Conservation (phyloP, 495 filamentous ascomycete genomes). For the Xanthoparmelia taractica region DNA sequence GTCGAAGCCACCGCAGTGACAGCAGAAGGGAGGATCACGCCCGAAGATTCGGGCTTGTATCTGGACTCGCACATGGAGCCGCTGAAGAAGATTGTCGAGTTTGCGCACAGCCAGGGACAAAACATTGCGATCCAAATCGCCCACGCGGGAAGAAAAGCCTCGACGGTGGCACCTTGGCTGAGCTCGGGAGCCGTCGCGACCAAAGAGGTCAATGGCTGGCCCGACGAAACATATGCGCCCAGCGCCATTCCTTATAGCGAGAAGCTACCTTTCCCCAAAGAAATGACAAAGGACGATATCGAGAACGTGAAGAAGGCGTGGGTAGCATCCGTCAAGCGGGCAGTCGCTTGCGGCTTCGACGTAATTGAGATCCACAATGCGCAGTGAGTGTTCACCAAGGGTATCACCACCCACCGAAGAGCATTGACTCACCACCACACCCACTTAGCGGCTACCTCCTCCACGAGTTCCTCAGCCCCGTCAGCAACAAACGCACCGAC, state of each 20-base stretch:
- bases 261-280: constrained; percentile 44
- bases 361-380: constrained; percentile 53
- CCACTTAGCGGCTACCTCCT: constrained; percentile 59
- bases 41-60: constrained; percentile 66
- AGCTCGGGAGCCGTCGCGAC: constrained; percentile 41
- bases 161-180: constrained; percentile 61
- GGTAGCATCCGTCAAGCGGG: constrained; percentile 46
- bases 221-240: constrained; percentile 49
- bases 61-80: constrained; percentile 61
- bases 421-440: constrained; percentile 12
- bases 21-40: constrained; percentile 70
- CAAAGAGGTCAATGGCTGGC: constrained; percentile 54
- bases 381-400: constrained; percentile 28
- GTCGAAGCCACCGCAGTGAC: constrained; percentile 67
- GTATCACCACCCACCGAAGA: constrained; percentile 23
- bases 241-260: constrained; percentile 48
- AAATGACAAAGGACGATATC: constrained; percentile 51
- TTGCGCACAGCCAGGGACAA: constrained; percentile 60
- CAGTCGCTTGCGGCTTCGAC: constrained; percentile 51
- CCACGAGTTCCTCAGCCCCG: constrained; percentile 54
- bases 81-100: constrained; percentile 55
- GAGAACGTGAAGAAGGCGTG: constrained; percentile 49
- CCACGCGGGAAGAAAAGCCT: constrained; percentile 72
- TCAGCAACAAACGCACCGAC: constrained; percentile 56
- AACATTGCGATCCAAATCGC: constrained; percentile 68